These are phyloP conservation scores for Monilinia fructicola DNA, from an alignment of 2,329 filamentous ascomycete genomes.

Conservation along the genomic window DNA sequence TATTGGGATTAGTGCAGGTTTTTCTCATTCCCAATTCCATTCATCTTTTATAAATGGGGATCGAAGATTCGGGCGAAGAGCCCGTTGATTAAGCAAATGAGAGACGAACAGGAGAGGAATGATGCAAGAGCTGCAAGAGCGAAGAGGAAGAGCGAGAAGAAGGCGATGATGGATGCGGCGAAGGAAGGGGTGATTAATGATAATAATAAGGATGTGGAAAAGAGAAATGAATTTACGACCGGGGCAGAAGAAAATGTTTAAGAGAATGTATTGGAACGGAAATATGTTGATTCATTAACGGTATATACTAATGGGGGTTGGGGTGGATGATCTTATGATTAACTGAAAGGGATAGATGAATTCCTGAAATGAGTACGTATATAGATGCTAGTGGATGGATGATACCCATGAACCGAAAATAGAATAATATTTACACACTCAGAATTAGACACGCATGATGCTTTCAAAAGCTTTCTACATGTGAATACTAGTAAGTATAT, in stretches of 20 bases:
- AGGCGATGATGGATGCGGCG: conserved; percentile 23
- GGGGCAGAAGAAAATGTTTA: background rate
- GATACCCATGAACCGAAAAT: conserved; percentile 8
- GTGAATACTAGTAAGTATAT: too few relatives aligned
- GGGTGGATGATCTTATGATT: too few relatives aligned
- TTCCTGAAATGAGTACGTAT: too few relatives aligned
- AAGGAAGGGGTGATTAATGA: conserved; percentile 1
- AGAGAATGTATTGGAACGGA: background rate
- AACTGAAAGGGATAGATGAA: too few relatives aligned
- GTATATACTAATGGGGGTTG: too few relatives aligned
- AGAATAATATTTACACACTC: background rate
- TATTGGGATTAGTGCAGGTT: conserved; percentile 72
- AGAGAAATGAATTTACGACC: background rate
- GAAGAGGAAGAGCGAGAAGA: conserved; percentile 25
- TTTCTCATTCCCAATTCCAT: conserved; percentile 75
- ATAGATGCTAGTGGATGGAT: background rate
- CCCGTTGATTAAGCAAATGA: conserved; percentile 44
- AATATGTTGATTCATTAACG: too few relatives aligned
- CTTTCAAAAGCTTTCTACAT: too few relatives aligned
- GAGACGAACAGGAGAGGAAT: conserved; percentile 39
- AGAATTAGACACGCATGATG: too few relatives aligned
- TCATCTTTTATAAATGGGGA: conserved; percentile 70
- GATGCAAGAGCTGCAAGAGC: conserved; percentile 32
- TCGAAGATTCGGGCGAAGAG: conserved; percentile 54
- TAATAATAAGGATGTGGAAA: conserved; percentile 20